A percentile compares a stretch with the other conserved stretches of the same genome.
Conservation (phyloP, 1,284 basidiomycete species). For the Pseudozyma sp. region DNA sequence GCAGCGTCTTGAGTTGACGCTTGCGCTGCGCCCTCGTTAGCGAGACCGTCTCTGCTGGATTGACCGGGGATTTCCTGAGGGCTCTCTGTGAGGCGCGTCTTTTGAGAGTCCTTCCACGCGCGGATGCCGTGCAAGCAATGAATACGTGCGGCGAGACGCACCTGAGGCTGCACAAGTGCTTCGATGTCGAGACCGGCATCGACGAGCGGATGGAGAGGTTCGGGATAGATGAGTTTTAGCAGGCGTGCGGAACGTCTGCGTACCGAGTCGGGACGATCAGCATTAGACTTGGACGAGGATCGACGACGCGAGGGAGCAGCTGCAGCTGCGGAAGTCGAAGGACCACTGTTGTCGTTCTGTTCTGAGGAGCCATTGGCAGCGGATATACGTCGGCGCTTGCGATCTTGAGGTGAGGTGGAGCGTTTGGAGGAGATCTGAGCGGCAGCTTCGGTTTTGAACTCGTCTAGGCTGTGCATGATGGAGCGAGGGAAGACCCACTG, state of each 20-base stretch:
- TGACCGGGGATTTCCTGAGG: slow-evolving; percentile 42
- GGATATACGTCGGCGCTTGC: slow-evolving; percentile 34
- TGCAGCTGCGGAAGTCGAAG: background rate
- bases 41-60: slow-evolving; percentile 21
- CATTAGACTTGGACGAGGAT: slow-evolving; percentile 17
- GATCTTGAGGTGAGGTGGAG: slow-evolving; percentile 13
- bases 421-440: background rate
- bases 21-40: slow-evolving; percentile 18
- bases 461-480: slow-evolving; percentile 26
- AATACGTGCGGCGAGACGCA: slow-evolving; percentile 38
- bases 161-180: slow-evolving; percentile 20
- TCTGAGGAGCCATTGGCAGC: background rate
- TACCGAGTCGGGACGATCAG: slow-evolving; percentile 23
- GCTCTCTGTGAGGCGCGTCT: slow-evolving; percentile 33
- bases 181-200: slow-evolving; percentile 40
- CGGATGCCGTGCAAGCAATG: slow-evolving; percentile 50
- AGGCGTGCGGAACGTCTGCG: slow-evolving; percentile 40
- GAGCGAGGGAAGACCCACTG: slow-evolving; percentile 44
- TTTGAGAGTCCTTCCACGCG: slow-evolving; percentile 46
- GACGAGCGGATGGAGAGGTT: slow-evolving; percentile 29
- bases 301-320: slow-evolving; percentile 13
- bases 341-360: background rate
- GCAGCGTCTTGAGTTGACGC: slow-evolving; percentile 3
- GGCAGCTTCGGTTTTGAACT: slow-evolving; percentile 19
- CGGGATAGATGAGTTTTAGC: slow-evolving; percentile 40